Base-by-base conservation (phyloP, 2,329 filamentous ascomycete genomes). In the Daldinia sp. region DNA sequence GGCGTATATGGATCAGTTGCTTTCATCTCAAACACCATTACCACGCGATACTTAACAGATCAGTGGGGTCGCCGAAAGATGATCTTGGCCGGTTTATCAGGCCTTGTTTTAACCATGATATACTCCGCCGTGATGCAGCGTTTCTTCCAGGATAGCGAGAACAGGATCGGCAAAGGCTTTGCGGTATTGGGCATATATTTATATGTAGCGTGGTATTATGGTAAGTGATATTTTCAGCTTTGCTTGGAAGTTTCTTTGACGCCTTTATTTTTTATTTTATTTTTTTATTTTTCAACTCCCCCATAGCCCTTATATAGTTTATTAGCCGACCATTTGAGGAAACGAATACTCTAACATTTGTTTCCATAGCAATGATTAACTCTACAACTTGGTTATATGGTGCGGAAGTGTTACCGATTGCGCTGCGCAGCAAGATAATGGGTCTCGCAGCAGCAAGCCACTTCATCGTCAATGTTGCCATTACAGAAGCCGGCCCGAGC, bases 11-110 rank as follows among this genome's bases (percentile, higher is more conserved):
- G 84, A 23, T 85, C 83, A 0, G 64, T 81, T 3, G 82, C 82
- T 0, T 85, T 86, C 66, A 5, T 81, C 27, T 59, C 70, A 11
- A 87, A 86, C 60, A 71, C 72, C 21, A 69, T 86, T 27, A 84
- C 85, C 0, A 85, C 83, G 0, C 76, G 77, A 39, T 85, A 76
- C 63, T 73, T 87, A 9, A 81, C 81, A 1, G 85, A 87, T 70
- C 83, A 83, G 71, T 87, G 84, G 84, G 85, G 85, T 41, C 82
- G 84, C 32, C 79, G 85, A 60, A 85, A 84, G 78, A 87, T 87
- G 85, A 79, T 87, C 9, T 71, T 87, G 4, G 68, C 83, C 1
- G 85, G 85, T 4, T 71, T 87, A 2, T 67, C 73, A 3, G 81
- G 82, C 1, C 79, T 87, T 39, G 77, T 86, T 11, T 10, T 85